A percentile compares a stretch with the other conserved stretches of the same genome.
phyloP scores from a whole-genome alignment of 352 stramenopile genomes.

The Blastocystis hominis region DNA sequence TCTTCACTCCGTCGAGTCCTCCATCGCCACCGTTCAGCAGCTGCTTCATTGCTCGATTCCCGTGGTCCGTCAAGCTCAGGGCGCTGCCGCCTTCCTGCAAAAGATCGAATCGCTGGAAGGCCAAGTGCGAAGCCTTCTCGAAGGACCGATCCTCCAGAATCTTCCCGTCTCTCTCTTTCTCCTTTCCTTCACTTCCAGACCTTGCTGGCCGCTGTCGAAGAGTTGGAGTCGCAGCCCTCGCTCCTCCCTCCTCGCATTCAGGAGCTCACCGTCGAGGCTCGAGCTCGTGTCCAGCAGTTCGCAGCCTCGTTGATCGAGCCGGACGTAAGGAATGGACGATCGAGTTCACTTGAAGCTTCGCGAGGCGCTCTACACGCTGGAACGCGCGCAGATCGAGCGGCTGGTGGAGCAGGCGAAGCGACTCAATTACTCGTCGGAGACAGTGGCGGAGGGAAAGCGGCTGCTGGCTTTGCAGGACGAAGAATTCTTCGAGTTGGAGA shows the following conservation, averaged over 20 bases:
- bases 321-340: background rate
- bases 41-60: background rate
- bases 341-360: slow-evolving; percentile 20
- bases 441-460: slow-evolving; percentile 25
- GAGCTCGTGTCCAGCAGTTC: background rate
- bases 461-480: slow-evolving; percentile 50
- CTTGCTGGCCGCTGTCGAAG: slow-evolving; percentile 25
- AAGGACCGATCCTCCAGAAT: background rate
- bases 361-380: slow-evolving; percentile 45
- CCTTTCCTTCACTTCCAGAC: background rate
- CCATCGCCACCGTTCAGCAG: background rate
- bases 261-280: background rate
- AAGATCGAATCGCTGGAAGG: background rate
- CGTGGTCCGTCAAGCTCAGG: background rate
- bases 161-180: background rate
- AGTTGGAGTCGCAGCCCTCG: background rate
- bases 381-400: background rate
- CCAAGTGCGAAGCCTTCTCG: background rate
- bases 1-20: background rate
- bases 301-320: slow-evolving; percentile 47
- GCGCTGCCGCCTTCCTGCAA: slow-evolving; percentile 7
- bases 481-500: slow-evolving; percentile 59
- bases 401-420: background rate
- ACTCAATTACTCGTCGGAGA: slow-evolving; percentile 8
- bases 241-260: background rate